phyloP scores from a whole-genome alignment of 2,329 filamentous ascomycete species.

The Metarhizium guizhouense region DNA sequence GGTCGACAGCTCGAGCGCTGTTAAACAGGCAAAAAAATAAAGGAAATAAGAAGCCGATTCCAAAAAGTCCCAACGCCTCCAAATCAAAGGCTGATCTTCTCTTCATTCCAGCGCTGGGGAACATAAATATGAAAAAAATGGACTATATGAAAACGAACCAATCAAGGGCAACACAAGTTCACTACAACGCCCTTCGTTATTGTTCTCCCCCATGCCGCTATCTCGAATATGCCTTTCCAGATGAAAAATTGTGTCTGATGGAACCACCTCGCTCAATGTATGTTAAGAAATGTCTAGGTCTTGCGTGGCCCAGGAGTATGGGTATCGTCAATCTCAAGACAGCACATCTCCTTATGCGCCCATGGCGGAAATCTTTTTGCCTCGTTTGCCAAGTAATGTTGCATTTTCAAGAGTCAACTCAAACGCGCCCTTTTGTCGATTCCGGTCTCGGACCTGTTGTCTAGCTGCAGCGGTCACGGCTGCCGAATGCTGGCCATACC shows the following conservation, averaged over 20 bases:
- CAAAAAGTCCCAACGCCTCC: neutral
- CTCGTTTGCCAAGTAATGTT: constrained; percentile 70
- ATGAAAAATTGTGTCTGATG: neutral
- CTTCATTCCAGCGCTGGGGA: neutral
- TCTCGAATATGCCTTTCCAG: neutral
- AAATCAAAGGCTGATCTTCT: neutral
- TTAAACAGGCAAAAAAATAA: neutral
- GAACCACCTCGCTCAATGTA: neutral
- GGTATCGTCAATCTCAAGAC: neutral
- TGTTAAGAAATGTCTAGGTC: neutral
- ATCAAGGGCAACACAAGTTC: neutral
- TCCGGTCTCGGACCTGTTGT: constrained; percentile 62
- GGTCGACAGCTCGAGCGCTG: neutral
- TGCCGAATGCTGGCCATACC: constrained; percentile 85
- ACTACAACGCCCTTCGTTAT: neutral
- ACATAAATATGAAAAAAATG: constrained; percentile 9
- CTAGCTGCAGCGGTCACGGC: constrained; percentile 76
- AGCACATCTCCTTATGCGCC: constrained; percentile 18
- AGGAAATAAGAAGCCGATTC: neutral
- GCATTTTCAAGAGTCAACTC: constrained; percentile 89
- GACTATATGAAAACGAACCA: constrained; percentile 7
- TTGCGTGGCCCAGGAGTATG: neutral
- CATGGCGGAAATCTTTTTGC: constrained; percentile 42
- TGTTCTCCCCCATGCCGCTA: constrained; percentile 4
- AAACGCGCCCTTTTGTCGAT: constrained; percentile 70